phyloP scores from a whole-genome alignment of 306 rosid species.

The Canavalia ensiformis region DNA sequence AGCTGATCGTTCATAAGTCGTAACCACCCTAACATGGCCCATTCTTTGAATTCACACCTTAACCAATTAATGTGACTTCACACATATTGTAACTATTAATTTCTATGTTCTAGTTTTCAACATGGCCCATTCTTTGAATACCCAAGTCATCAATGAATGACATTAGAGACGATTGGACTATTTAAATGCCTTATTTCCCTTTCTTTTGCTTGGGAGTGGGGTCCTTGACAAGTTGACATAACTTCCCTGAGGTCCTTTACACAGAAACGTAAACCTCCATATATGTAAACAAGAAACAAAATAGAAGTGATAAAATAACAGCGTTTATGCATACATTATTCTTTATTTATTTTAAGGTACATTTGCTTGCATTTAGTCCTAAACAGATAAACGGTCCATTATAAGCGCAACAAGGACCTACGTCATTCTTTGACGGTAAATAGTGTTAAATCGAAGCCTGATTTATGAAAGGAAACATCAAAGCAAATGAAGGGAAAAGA shows the following conservation, averaged over 20 bases:
- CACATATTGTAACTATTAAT: background rate
- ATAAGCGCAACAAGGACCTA: background rate
- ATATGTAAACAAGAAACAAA: background rate
- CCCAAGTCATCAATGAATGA: conserved; percentile 34
- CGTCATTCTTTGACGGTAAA: background rate
- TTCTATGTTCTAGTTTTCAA: conserved; percentile 28
- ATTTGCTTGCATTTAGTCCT: background rate
- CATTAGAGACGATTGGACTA: conserved; percentile 29
- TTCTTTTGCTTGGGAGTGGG: conserved; percentile 23
- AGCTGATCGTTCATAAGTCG: conserved; percentile 30
- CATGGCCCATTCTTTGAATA: conserved; percentile 50
- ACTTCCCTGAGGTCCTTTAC: conserved; percentile 20
- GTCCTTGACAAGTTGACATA: conserved; percentile 25
- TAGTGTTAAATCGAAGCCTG: conserved; percentile 23
- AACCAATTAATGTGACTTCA: conserved; percentile 45
- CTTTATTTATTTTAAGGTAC: background rate
- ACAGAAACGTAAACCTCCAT: background rate
- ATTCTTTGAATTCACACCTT: conserved; percentile 3
- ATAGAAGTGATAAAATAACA: conserved; percentile 2
- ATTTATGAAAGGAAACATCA: conserved; percentile 20
- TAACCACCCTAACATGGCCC: conserved; percentile 45
- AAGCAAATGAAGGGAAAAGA: background rate
- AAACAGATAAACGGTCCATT: background rate
- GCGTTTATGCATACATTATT: background rate
- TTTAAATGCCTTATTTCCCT: conserved; percentile 23